phyloP scores from a whole-genome alignment of 225 moss, liverwort and hornwort genomes.

The Pleurozium schreberi region DNA sequence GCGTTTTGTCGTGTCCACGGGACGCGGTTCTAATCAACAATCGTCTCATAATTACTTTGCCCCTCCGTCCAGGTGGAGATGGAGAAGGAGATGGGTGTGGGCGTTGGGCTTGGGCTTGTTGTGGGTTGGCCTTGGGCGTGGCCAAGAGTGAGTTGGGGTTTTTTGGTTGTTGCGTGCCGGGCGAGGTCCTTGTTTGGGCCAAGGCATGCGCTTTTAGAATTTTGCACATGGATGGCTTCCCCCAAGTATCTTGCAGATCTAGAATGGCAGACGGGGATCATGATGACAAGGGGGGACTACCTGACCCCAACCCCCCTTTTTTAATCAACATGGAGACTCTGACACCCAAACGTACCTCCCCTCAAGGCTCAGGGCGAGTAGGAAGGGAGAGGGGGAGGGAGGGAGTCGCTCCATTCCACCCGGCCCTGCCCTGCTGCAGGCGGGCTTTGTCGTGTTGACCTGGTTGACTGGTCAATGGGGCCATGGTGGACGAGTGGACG shows the following conservation, averaged over 20 bases:
- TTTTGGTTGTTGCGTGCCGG: neutral
- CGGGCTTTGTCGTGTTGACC: constrained; percentile 19
- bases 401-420: neutral
- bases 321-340: constrained; percentile 14
- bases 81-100: no score
- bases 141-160: neutral
- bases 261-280: constrained; percentile 8
- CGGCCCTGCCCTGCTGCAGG: neutral
- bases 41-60: neutral
- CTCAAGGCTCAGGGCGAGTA: neutral
- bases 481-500: neutral
- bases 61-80: neutral
- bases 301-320: constrained; percentile 7
- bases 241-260: constrained; percentile 33
- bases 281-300: constrained; percentile 3
- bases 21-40: neutral
- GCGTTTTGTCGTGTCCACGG: neutral
- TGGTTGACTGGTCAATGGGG: constrained; percentile 5
- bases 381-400: no score
- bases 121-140: neutral
- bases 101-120: neutral
- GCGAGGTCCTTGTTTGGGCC: neutral
- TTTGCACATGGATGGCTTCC: constrained; percentile 25
- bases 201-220: constrained; percentile 23
- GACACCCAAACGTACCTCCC: neutral